Base-by-base conservation (phyloP, 306 rosid genomes). In the Rosa chinensis region DNA sequence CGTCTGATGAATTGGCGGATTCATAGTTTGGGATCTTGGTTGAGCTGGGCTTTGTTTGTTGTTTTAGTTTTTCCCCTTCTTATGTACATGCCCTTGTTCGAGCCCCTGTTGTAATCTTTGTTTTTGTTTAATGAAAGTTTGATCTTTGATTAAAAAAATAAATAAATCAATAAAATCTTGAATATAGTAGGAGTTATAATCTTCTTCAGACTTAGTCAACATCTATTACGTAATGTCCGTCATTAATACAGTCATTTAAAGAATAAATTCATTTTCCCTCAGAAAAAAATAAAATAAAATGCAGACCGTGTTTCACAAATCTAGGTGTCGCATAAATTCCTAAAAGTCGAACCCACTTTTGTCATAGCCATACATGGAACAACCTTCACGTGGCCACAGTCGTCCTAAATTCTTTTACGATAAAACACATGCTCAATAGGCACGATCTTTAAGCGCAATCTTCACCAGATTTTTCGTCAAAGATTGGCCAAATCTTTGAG, bases 401-500 rank as follows among this genome's bases (percentile, higher is more conserved):
- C 40, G 14, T 61, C 18, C 67, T 61, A 61, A 61, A 10, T 25
- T 61, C 67, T 61, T 58, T 23, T 58, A 58, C 13, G 32, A 21
- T 3, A 58, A 39, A 18, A 9, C 77, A 50, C 69, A 49, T 64
- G 32, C 56, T 76, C 66, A 52, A 59, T 44, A 53, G 77, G 66
- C 81, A 55, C 77, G 83, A 74, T 55, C 77, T 52, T 83, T 16
- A 73, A 66, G 78, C 52, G 78, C 78, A 75, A 66, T 77, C 62
- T 83, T n/a, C 70, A 68, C 87, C 55, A 67, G 90, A 86, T 87
- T 56, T 77, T 86, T 77, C 70, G 88, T 45, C 42, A 35, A 67
- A 73, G 83, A 78, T 78, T 76, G 72, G 76, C 47, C 37, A 77
- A 79, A 85, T 87, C 42, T 61, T 25, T 20, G 68, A 66, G 17